These are phyloP conservation scores for Vigna mungo DNA, from an alignment of 306 rosid species.

Conservation along the genomic window DNA sequence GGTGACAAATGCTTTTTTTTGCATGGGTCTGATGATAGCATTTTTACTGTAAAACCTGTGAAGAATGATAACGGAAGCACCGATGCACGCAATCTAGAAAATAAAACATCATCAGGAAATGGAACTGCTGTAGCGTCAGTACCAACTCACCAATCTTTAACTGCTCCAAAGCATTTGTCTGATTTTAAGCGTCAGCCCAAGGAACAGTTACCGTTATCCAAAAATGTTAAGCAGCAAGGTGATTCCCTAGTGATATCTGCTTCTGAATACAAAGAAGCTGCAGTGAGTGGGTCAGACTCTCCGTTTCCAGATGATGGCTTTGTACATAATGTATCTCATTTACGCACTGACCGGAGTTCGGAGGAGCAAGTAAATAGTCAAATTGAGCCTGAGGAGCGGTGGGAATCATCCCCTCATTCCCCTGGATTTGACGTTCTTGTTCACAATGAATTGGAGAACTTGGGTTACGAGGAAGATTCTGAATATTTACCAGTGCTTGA, in stretches of 20 bases:
- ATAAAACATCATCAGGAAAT: conserved; percentile 50
- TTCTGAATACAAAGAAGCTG: conserved; percentile 57
- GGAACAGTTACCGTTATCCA: conserved; percentile 41
- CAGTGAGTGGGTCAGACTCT: conserved; percentile 50
- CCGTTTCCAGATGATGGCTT: conserved; percentile 46
- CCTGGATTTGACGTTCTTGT: conserved; percentile 95
- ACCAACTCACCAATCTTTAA: conserved; percentile 51
- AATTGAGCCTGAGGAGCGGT: conserved; percentile 66
- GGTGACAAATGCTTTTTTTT: conserved; percentile 78
- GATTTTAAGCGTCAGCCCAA: conserved; percentile 46
- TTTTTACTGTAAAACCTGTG: conserved; percentile 48
- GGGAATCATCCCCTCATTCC: conserved; percentile 66
- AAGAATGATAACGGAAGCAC: conserved; percentile 56
- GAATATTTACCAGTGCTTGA: conserved; percentile 59
- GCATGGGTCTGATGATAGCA: conserved; percentile 60
- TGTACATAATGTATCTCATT: conserved; percentile 49
- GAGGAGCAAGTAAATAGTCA: conserved; percentile 60
- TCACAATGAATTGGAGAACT: conserved; percentile 58
- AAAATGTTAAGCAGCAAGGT: conserved; percentile 49
- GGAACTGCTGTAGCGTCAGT: conserved; percentile 44
- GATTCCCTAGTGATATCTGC: conserved; percentile 42
- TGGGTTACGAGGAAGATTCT: conserved; percentile 54
- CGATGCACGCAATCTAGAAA: conserved; percentile 51
- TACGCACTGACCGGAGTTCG: conserved; percentile 55
- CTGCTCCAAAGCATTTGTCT: conserved; percentile 40